Conservation (phyloP, 768 basidiomycete species). For the Tricholoma matsutake region DNA sequence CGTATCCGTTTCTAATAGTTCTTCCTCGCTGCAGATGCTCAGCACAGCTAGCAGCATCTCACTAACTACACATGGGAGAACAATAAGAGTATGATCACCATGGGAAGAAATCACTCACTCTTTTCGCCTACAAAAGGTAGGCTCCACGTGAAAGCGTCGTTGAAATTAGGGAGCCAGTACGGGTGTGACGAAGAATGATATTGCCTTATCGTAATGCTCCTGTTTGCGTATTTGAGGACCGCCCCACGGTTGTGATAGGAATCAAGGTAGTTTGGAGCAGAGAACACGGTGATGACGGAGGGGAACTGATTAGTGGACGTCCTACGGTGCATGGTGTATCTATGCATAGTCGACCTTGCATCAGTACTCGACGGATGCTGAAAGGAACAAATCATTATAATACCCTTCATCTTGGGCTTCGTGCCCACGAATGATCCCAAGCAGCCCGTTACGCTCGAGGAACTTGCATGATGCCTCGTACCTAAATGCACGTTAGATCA, state of each 20-base stretch:
- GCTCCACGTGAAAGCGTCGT: conserved; percentile 98
- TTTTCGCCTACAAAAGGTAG: conserved; percentile 96
- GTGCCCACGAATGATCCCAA: conserved; percentile 95
- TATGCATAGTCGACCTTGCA: conserved; percentile 21
- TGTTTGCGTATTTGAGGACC: conserved; percentile 95
- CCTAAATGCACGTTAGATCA: conserved; percentile 31
- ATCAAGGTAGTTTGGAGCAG: conserved; percentile 97
- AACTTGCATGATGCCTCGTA: conserved; percentile 92
- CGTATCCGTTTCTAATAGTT: conserved; percentile 61
- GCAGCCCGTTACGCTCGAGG: conserved; percentile 83
- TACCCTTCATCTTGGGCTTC: conserved; percentile 97
- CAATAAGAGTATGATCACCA: neutral
- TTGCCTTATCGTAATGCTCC: conserved; percentile 93
- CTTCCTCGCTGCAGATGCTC: conserved; percentile 91
- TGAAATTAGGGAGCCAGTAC: conserved; percentile 96
- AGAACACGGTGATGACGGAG: conserved; percentile 96
- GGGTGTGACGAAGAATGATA: conserved; percentile 81
- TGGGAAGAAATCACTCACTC: conserved; percentile 51
- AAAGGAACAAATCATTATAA: conserved; percentile 17
- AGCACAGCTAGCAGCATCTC: conserved; percentile 97
- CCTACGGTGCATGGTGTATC: conserved; percentile 93
- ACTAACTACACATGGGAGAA: conserved; percentile 56
- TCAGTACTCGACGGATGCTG: neutral
- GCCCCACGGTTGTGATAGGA: conserved; percentile 96
- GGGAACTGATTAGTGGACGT: conserved; percentile 95